phyloP scores from a whole-genome alignment of 768 basidiomycete species.

The Psilocybe cubensis region DNA sequence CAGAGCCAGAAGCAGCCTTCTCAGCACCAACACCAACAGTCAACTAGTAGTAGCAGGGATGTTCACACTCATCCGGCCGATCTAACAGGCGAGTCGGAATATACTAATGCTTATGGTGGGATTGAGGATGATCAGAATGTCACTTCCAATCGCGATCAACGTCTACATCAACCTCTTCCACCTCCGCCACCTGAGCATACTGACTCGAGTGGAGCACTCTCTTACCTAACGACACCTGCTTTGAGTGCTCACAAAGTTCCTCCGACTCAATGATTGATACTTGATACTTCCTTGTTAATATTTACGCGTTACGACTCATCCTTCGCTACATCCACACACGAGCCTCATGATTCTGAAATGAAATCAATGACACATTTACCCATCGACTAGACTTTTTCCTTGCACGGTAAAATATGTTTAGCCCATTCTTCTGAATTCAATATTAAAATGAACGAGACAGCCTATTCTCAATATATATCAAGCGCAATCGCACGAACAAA shows the following conservation, averaged over 20 bases:
- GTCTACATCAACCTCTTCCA: not conserved
- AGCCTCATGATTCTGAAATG: not conserved
- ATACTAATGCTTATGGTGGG: not conserved
- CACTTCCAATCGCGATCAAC: not conserved
- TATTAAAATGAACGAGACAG: too few relatives aligned
- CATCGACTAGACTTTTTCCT: too few relatives aligned
- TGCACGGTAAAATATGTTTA: too few relatives aligned
- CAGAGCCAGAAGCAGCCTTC: not conserved
- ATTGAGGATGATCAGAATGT: not conserved
- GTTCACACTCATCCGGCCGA: not conserved
- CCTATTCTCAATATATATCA: too few relatives aligned
- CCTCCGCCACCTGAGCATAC: not conserved
- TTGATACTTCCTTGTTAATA: too few relatives aligned
- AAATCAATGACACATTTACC: not conserved
- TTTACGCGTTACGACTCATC: too few relatives aligned
- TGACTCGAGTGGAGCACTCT: not conserved
- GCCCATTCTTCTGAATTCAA: too few relatives aligned
- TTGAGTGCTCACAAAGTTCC: not conserved
- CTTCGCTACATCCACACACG: not conserved
- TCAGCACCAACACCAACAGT: not conserved
- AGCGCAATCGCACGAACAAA: too few relatives aligned
- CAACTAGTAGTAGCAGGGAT: not conserved
- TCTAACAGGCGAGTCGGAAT: not conserved
- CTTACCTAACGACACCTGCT: not conserved
- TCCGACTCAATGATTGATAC: too few relatives aligned